Conservation (phyloP, 768 basidiomycete genomes). For the Russula compacta region DNA sequence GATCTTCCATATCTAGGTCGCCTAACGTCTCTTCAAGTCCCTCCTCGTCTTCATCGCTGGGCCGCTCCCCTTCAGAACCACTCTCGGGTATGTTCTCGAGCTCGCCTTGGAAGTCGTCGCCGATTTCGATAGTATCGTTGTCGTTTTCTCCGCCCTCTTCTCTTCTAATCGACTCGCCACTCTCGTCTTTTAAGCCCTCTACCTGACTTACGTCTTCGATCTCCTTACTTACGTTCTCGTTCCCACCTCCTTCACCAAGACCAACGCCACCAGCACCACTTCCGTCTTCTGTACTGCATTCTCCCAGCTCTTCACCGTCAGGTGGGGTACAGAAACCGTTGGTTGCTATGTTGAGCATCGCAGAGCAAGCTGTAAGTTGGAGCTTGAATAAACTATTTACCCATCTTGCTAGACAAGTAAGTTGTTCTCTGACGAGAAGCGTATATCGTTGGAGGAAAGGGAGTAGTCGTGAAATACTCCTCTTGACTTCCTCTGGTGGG, state of each 20-base stretch:
- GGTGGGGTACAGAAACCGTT: slow-evolving; percentile 92
- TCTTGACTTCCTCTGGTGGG: slow-evolving; percentile 27
- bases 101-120: slow-evolving; percentile 78
- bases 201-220: slow-evolving; percentile 96
- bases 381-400: slow-evolving; percentile 79
- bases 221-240: slow-evolving; percentile 85
- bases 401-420: slow-evolving; percentile 53
- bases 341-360: slow-evolving; percentile 62
- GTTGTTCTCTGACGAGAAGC: slow-evolving; percentile 44
- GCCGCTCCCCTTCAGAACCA: slow-evolving; percentile 38
- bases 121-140: slow-evolving; percentile 84
- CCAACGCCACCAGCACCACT: slow-evolving; percentile 64
- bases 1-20: slow-evolving; percentile 74
- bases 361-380: slow-evolving; percentile 62
- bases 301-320: slow-evolving; percentile 50
- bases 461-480: slow-evolving; percentile 38
- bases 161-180: slow-evolving; percentile 17
- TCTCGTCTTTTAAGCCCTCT: slow-evolving; percentile 78
- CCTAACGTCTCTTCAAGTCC: slow-evolving; percentile 80
- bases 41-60: slow-evolving; percentile 44
- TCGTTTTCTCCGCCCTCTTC: slow-evolving; percentile 39
- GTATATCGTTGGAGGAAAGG: slow-evolving; percentile 72
- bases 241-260: slow-evolving; percentile 78
- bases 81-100: slow-evolving; percentile 76
- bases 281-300: slow-evolving; percentile 39